Evolutionary conservation across 1,284 basidiomycete genomes (phyloP), one percentile per base, ranked within the genome.

Genomic region (Pyrrhoderma noxium): DNA sequence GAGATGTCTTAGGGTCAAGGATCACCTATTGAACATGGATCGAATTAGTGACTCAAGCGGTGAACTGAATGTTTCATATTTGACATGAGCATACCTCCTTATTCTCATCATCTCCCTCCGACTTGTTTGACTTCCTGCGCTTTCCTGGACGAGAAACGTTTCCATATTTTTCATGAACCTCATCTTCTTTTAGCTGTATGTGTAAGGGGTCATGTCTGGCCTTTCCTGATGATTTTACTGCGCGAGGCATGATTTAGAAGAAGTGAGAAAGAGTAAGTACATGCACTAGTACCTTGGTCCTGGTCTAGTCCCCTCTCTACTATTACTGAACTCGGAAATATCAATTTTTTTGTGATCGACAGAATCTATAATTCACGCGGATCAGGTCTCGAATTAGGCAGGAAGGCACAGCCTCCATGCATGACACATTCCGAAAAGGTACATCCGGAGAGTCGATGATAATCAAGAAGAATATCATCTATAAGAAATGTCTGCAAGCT

Each of bases 1-100:
- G 76, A 1, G 92, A 96, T 16, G 86, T 87, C 67, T 90, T 91
- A 3, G 89, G 80, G 64, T 94, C 91, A 56, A 95, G 71, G 8
- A 84, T 82, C 41, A 70, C 74, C 89, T 93, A 51, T n/a, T 51
- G 8, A 37, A 31, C 23, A 46, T 27, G n/a, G 8, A 43, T 25
- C 14, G 21, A 35, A 36, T 16, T 11, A 42, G 37, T 21, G 3
- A 18, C 14, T 19, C 8, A 14, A 5, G 22, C 27, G 5, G 27
- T 31, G 27, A 11, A 11, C 11, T 5, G 11, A 11, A 21, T 43
- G 34, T 31, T 31, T 19, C 22, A n/a, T 16, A 40, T 52, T 45
- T 31, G 36, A 39, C 31, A 11, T 9, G 34, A 55, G 58, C 65
- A 55, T 59, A 83, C 85, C 71, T 85, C 85, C 56, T 70, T 69